Evolutionary conservation across 208 protist genomes (phyloP).

Genomic region (Crithidia sp.): DNA sequence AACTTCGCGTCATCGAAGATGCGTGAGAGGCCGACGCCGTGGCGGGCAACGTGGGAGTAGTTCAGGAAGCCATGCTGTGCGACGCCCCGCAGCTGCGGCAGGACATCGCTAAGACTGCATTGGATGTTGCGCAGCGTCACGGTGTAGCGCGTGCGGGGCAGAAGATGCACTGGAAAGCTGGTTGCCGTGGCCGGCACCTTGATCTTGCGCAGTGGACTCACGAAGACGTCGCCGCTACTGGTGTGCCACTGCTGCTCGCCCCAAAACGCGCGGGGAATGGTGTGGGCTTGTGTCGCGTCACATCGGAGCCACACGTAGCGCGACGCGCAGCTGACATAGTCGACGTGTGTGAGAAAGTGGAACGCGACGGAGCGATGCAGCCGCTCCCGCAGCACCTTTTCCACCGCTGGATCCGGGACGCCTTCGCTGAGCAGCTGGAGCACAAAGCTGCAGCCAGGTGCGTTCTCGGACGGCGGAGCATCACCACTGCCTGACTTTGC

Average conservation of each 20-base stretch:
- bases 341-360: conserved; percentile 74
- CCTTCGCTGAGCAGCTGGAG: conserved; percentile 71
- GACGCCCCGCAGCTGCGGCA: conserved; percentile 60
- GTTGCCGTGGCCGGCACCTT: conserved; percentile 12
- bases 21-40: conserved; percentile 60
- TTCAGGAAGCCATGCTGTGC: conserved; percentile 64
- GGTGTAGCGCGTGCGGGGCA: conserved; percentile 72
- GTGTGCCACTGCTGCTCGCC: conserved; percentile 32
- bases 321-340: conserved; percentile 61
- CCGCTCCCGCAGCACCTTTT: conserved; percentile 32
- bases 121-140: conserved; percentile 71
- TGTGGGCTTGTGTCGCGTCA: background rate
- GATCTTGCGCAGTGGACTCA: conserved; percentile 40
- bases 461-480: background rate
- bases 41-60: conserved; percentile 78
- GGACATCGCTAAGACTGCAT: conserved; percentile 65
- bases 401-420: conserved; percentile 55
- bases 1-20: conserved; percentile 64
- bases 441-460: conserved; percentile 31
- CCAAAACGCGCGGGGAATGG: conserved; percentile 19
- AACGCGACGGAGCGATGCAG: conserved; percentile 30
- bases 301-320: conserved; percentile 64
- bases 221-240: conserved; percentile 35
- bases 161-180: conserved; percentile 47
- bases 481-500: too few species aligned